Evolutionary conservation across 116 monocot genomes (phyloP).

Genomic region (Papilionanthe hybrid): DNA sequence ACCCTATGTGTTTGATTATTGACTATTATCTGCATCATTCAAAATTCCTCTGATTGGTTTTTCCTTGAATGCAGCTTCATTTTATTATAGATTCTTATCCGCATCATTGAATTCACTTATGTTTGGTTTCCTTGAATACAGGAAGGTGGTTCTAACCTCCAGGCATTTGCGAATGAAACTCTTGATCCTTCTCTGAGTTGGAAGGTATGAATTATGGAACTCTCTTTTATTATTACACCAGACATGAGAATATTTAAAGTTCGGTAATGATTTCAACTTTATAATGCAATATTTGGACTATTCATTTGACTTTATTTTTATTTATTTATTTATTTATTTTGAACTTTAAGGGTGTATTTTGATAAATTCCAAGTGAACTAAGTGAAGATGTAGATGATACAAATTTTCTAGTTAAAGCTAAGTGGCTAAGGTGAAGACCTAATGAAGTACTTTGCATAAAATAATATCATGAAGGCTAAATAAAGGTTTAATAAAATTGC

Average conservation of each 20-base stretch:
- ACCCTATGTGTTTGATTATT: neutral
- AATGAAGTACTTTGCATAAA: too few species aligned
- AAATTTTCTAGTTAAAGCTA: too few species aligned
- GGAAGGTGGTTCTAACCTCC: slow-evolving; percentile 50
- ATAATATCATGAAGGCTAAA: too few species aligned
- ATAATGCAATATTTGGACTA: too few species aligned
- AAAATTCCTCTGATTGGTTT: slow-evolving; percentile 1
- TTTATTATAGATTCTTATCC: too few species aligned
- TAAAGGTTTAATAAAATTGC: too few species aligned
- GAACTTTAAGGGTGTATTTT: too few species aligned
- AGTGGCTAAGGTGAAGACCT: too few species aligned
- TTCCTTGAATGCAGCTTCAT: slow-evolving; percentile 25
- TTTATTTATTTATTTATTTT: too few species aligned
- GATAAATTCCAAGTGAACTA: too few species aligned
- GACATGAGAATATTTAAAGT: neutral
- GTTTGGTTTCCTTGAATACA: slow-evolving; percentile 21
- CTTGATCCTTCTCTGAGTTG: slow-evolving; percentile 64
- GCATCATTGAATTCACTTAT: neutral
- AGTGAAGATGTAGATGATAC: too few species aligned
- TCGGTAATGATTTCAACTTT: neutral
- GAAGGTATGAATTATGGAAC: slow-evolving; percentile 36
- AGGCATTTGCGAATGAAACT: slow-evolving; percentile 35
- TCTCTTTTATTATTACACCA: neutral
- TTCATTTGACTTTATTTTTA: too few species aligned
- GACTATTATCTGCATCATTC: neutral